These are phyloP conservation scores for Vitis hybrid DNA, from an alignment of 177 flowering plant species.

Conservation along the genomic window DNA sequence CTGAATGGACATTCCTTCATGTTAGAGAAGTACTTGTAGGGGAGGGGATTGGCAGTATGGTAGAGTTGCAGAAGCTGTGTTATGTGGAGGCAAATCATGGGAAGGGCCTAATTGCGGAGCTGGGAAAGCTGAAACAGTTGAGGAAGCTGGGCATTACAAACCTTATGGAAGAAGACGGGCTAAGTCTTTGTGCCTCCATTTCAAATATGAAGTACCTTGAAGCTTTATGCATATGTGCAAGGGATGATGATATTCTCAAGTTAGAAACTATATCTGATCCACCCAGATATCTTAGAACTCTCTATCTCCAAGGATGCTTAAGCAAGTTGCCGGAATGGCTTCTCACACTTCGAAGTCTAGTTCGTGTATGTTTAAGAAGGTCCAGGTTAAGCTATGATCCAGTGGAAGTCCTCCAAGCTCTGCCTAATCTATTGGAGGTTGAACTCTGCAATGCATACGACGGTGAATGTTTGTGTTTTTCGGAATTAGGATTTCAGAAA, in stretches of 20 bases:
- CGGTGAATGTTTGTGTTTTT: too few species aligned
- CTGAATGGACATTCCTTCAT: fast-evolving
- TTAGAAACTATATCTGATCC: neutral
- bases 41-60: too few species aligned
- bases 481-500: too few species aligned
- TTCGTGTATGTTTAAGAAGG: neutral
- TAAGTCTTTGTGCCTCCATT: neutral
- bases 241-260: neutral
- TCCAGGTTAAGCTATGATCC: too few species aligned
- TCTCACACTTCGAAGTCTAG: too few species aligned
- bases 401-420: too few species aligned
- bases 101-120: too few species aligned
- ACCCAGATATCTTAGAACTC: neutral
- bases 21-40: fast-evolving
- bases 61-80: too few species aligned
- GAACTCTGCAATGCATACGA: fast-evolving
- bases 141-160: conserved; percentile 8
- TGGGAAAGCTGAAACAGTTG: conserved; percentile 7
- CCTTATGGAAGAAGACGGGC: neutral
- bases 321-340: too few species aligned
- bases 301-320: too few species aligned
- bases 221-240: neutral
- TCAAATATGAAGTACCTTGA: conserved; percentile 6
- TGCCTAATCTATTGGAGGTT: too few species aligned
- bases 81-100: too few species aligned